Conservation (phyloP, 225 moss, liverwort and hornwort species). For the Takakia lepidozioides region DNA sequence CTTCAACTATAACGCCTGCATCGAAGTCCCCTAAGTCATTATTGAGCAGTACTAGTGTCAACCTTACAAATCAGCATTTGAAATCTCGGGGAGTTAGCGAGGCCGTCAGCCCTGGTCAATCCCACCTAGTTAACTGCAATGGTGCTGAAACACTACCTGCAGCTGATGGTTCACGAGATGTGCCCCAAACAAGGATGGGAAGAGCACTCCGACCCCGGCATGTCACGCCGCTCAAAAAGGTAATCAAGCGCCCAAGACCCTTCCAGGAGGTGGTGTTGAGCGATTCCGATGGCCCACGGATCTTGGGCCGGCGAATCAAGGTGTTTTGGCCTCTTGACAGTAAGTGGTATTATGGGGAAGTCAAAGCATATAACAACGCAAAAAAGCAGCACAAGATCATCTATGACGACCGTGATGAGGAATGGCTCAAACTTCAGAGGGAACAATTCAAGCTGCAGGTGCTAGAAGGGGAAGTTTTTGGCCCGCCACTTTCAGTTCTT, state of each 20-base stretch:
- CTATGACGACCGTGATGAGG: constrained; percentile 94
- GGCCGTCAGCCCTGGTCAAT: constrained; percentile 23
- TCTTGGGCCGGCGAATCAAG: constrained; percentile 91
- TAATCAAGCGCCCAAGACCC: constrained; percentile 61
- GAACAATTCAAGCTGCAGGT: constrained; percentile 95
- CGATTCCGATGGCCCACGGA: constrained; percentile 75
- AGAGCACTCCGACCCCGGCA: constrained; percentile 78
- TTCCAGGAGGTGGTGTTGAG: constrained; percentile 70
- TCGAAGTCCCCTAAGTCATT: constrained; percentile 6
- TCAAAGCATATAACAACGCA: constrained; percentile 69
- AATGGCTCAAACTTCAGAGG: constrained; percentile 92
- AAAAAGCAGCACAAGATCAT: constrained; percentile 85
- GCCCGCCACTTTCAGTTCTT: constrained; percentile 25
- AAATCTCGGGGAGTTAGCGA: constrained; percentile 13
- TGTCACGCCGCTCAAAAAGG: constrained; percentile 46
- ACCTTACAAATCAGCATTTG: constrained; percentile 5
- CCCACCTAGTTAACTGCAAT: constrained; percentile 14
- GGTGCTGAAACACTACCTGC: constrained; percentile 29
- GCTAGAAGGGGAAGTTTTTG: constrained; percentile 73
- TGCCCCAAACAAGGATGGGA: constrained; percentile 32
- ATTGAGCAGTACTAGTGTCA: constrained; percentile 10
- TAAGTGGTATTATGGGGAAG: constrained; percentile 87
- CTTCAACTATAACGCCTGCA: constrained; percentile 8
- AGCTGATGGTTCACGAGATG: constrained; percentile 40
- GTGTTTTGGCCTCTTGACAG: constrained; percentile 97